A percentile compares a stretch with the other conserved stretches of the same genome.
Conservation (phyloP, 2,329 filamentous ascomycete genomes). For the Ophiostoma quercus region DNA sequence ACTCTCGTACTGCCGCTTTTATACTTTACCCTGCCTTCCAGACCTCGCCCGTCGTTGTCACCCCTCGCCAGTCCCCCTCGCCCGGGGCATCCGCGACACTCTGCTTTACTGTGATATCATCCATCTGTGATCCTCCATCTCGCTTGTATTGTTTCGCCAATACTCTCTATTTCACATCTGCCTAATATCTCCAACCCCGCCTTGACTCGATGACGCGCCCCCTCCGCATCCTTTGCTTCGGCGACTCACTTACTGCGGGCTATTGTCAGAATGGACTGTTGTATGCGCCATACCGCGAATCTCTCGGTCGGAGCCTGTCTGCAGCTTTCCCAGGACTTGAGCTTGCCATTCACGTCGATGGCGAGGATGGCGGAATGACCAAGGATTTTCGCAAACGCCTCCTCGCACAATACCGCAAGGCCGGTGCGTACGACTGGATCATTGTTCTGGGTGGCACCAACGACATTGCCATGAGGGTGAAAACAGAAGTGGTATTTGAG, state of each 20-base stretch:
- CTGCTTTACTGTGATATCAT: no score
- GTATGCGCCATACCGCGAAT: conserved; percentile 50
- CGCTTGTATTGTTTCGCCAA: background rate
- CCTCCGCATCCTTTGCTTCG: conserved; percentile 58
- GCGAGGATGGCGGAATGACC: conserved; percentile 30
- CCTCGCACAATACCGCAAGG: conserved; percentile 12
- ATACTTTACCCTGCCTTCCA: background rate
- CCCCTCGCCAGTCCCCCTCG: background rate
- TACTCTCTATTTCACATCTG: no score
- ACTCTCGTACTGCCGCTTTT: background rate
- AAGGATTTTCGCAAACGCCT: conserved; percentile 30
- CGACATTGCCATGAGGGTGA: conserved; percentile 46
- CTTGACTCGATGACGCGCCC: conserved; percentile 30
- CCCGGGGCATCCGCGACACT: background rate
- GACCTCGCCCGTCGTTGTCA: background rate
- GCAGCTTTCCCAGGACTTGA: conserved; percentile 38
- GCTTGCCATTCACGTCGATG: conserved; percentile 32
- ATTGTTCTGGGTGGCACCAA: conserved; percentile 62
- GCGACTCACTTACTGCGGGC: conserved; percentile 59
- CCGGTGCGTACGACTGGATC: conserved; percentile 51
- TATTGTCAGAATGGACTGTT: conserved; percentile 41
- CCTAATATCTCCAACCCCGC: no score
- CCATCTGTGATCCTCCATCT: no score
- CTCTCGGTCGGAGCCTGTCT: conserved; percentile 43
- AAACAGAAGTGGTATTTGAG: conserved; percentile 42